Conservation (phyloP, 2,329 filamentous ascomycete genomes). For the Trichophyton rubrum region DNA sequence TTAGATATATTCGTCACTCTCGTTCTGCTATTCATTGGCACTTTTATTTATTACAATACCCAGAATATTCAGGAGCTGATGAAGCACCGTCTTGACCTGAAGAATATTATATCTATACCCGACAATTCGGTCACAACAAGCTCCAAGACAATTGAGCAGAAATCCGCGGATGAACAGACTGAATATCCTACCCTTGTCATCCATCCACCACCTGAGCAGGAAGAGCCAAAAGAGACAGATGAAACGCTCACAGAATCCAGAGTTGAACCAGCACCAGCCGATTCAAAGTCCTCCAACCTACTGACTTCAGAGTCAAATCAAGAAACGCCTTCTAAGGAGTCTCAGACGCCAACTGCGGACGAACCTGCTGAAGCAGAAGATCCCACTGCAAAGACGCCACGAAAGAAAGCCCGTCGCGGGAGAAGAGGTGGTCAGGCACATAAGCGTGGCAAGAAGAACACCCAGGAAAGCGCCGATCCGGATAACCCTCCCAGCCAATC, state of each 20-base stretch:
- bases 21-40: constrained; percentile 28
- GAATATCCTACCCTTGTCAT: background rate
- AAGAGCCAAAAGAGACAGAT: background rate
- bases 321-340: constrained; percentile 28
- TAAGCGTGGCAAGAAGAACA: constrained; percentile 41
- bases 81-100: constrained; percentile 34
- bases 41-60: constrained; percentile 34
- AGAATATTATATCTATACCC: constrained; percentile 30
- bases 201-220: background rate
- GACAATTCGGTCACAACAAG: constrained; percentile 5
- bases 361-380: constrained; percentile 24
- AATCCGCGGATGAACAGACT: background rate
- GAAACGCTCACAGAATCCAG: background rate
- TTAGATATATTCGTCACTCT: constrained; percentile 34
- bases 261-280: background rate
- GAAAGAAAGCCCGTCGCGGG: constrained; percentile 58
- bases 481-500: constrained; percentile 44
- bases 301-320: constrained; percentile 13
- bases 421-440: constrained; percentile 59
- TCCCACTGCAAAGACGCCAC: constrained; percentile 28
- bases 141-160: constrained; percentile 1
- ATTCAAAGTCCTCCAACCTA: background rate
- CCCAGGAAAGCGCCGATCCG: constrained; percentile 40
- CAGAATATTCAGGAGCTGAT: constrained; percentile 30
- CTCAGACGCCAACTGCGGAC: constrained; percentile 25